Conservation (phyloP, 345 rosid genomes). For the Hevea brasiliensis region DNA sequence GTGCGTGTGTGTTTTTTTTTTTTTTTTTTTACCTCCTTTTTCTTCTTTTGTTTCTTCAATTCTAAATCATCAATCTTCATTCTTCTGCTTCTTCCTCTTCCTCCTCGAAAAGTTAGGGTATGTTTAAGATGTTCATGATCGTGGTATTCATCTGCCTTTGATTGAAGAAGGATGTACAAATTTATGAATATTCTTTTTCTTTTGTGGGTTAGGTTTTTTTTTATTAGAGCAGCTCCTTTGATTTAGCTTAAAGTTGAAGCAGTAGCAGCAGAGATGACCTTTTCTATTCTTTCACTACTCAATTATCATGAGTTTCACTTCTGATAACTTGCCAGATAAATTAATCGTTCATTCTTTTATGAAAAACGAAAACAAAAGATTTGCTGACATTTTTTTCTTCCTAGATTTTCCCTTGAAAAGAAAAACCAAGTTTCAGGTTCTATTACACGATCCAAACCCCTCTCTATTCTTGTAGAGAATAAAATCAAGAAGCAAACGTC, state of each 20-base stretch:
- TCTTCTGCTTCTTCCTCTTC: conserved; percentile 23
- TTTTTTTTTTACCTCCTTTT: conserved; percentile 6
- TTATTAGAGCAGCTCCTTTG: conserved; percentile 11
- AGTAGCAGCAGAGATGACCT: neutral
- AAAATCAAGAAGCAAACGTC: neutral
- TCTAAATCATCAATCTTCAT: conserved; percentile 17
- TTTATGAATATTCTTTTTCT: conserved; percentile 13
- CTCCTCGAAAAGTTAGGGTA: conserved; percentile 23
- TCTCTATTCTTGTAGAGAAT: neutral
- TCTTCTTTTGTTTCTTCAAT: conserved; percentile 15
- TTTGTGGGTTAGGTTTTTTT: conserved; percentile 26
- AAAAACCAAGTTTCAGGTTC: conserved; percentile 2
- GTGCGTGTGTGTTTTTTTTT: too few species aligned
- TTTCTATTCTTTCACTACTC: neutral
- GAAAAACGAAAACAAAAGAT: conserved; percentile 1
- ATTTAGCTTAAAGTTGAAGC: conserved; percentile 30
- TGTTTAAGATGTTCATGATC: conserved; percentile 26
- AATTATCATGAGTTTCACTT: conserved; percentile 1
- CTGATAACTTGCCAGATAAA: conserved; percentile 31
- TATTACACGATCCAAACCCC: conserved; percentile 15
- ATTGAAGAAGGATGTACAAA: conserved; percentile 54
- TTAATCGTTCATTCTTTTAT: conserved; percentile 15
- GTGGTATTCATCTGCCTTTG: conserved; percentile 33
- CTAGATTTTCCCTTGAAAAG: neutral
- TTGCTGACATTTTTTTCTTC: neutral